phyloP scores from a whole-genome alignment of 805 yeast genomes.

The Myxozyma mucilagina region DNA sequence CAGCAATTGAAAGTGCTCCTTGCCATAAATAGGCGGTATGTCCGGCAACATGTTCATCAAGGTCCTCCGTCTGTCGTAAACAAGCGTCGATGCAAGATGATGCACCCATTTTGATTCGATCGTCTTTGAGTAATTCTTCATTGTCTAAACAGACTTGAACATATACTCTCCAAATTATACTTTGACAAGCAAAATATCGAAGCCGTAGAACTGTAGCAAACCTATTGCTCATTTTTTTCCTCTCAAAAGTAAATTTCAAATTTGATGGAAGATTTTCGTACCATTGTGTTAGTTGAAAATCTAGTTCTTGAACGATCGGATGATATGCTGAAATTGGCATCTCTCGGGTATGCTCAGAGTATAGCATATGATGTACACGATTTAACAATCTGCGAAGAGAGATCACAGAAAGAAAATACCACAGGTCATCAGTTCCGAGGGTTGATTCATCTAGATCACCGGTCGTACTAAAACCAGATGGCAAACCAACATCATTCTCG shows the following conservation, averaged over 20 bases:
- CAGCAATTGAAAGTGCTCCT: slow-evolving; percentile 21
- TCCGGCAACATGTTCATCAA: slow-evolving; percentile 18
- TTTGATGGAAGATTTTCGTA: slow-evolving; percentile 15
- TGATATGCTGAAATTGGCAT: slow-evolving; percentile 21
- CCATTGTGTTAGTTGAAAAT: slow-evolving; percentile 27
- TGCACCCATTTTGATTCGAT: slow-evolving; percentile 14
- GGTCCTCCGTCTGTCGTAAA: slow-evolving; percentile 12
- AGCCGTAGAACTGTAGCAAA: slow-evolving; percentile 17
- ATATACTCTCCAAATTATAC: slow-evolving; percentile 23
- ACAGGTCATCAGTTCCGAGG: slow-evolving; percentile 24
- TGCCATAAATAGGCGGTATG: slow-evolving; percentile 25
- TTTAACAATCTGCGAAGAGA: slow-evolving; percentile 20
- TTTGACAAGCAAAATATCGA: slow-evolving; percentile 22
- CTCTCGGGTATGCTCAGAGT: slow-evolving; percentile 5
- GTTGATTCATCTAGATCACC: background rate
- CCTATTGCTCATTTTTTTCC: slow-evolving; percentile 1
- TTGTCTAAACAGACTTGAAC: slow-evolving; percentile 14
- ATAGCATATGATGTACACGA: slow-evolving; percentile 23
- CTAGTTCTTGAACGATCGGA: slow-evolving; percentile 24
- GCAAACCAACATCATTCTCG: slow-evolving; percentile 21
- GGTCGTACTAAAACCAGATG: slow-evolving; percentile 12
- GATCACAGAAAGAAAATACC: slow-evolving; percentile 24
- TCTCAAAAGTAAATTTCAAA: slow-evolving; percentile 10
- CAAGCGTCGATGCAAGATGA: slow-evolving; percentile 20
- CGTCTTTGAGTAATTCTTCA: slow-evolving; percentile 9